Conservation (phyloP, 192 early-diverging fungal genomes). For the Backusella psychrophila region DNA sequence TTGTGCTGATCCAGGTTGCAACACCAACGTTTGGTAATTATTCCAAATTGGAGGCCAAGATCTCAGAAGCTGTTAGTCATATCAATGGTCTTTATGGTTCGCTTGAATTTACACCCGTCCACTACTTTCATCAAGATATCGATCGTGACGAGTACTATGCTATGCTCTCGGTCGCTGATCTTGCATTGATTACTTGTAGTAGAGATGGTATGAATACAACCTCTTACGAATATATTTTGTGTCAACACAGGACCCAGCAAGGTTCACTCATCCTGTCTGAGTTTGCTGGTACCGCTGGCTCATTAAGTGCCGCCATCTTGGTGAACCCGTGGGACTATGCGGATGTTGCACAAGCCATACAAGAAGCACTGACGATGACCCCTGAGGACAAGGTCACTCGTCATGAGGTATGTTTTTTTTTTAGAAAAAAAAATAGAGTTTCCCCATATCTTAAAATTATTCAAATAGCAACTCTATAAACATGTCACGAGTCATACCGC, state of each 20-base stretch:
- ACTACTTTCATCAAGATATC: slow-evolving; percentile 90
- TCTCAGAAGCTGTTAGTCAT: slow-evolving; percentile 85
- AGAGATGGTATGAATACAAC: slow-evolving; percentile 99
- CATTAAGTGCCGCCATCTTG: slow-evolving; percentile 74
- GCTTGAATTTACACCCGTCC: slow-evolving; percentile 92
- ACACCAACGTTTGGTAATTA: slow-evolving; percentile 75
- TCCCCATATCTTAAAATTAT: background rate
- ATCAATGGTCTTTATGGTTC: slow-evolving; percentile 96
- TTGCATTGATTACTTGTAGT: slow-evolving; percentile 88
- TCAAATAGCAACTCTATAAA: slow-evolving; percentile 55
- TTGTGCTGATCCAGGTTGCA: slow-evolving; percentile 97
- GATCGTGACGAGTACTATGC: slow-evolving; percentile 98
- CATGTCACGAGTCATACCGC: slow-evolving; percentile 86
- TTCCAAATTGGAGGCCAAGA: slow-evolving; percentile 76
- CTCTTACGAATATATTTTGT: slow-evolving; percentile 93
- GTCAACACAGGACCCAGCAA: slow-evolving; percentile 72
- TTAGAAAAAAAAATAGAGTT: no score
- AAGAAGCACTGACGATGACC: slow-evolving; percentile 68
- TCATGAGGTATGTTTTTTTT: slow-evolving; percentile 50
- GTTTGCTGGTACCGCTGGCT: slow-evolving; percentile 95
- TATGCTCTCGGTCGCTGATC: slow-evolving; percentile 90
- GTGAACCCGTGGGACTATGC: slow-evolving; percentile 90
- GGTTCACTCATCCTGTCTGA: slow-evolving; percentile 91
- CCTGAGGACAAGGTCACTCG: slow-evolving; percentile 61
- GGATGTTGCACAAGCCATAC: slow-evolving; percentile 76